Percentiles rank a stretch among this genome's conserved stretches.
Conservation (phyloP, 345 rosid genomes). For the Eucalyptus leucophloia region DNA sequence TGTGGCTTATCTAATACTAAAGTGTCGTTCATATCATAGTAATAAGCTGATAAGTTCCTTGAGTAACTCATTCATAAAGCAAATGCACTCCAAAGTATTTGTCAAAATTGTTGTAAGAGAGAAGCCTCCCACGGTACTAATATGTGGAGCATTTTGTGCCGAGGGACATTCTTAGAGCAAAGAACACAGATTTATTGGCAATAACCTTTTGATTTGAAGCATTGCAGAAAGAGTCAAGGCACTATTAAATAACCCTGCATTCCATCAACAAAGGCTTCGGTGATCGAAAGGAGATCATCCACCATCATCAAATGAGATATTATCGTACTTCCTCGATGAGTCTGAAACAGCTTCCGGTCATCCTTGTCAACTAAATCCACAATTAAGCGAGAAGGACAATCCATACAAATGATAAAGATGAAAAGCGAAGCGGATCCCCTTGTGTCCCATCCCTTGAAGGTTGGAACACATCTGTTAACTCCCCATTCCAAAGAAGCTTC, state of each 20-base stretch:
- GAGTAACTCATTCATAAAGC: background rate
- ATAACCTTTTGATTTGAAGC: background rate
- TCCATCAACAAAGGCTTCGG: background rate
- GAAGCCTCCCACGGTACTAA: background rate
- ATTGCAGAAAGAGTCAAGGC: background rate
- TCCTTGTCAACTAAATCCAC: background rate
- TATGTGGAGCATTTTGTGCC: background rate
- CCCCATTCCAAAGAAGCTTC: background rate
- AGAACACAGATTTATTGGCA: background rate
- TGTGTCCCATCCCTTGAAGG: background rate
- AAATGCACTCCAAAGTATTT: background rate
- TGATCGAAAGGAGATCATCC: background rate
- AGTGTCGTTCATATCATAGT: background rate
- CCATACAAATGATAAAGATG: background rate
- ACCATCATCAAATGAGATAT: background rate
- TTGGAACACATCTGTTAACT: background rate
- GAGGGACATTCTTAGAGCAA: background rate
- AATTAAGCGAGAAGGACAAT: background rate
- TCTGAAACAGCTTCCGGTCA: rapidly evolving
- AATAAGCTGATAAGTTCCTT: background rate
- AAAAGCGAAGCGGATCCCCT: background rate
- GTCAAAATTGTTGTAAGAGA: background rate
- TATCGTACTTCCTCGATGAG: background rate
- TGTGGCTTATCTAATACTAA: background rate
- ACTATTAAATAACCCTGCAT: background rate